A percentile compares a stretch with the other conserved stretches of the same genome.
Conservation (phyloP, 2,329 filamentous ascomycete species). For the Exophiala lecanii-corni region DNA sequence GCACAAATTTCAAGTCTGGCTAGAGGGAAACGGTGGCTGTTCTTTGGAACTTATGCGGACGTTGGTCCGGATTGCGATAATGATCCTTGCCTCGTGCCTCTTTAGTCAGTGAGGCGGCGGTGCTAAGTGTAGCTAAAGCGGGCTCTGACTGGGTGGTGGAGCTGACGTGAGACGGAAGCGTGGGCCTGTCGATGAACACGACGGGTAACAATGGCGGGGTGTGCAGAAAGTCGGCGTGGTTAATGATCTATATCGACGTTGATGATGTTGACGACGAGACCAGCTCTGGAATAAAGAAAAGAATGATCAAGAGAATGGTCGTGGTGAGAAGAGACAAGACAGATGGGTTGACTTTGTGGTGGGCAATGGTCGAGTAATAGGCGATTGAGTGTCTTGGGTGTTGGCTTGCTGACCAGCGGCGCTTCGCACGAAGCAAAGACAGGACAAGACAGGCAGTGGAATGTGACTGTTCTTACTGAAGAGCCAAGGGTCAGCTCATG, state of each 20-base stretch:
- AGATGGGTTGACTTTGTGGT: conserved; percentile 7
- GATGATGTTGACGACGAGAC: conserved; percentile 17
- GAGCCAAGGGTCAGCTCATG: background rate
- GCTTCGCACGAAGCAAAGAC: conserved; percentile 8
- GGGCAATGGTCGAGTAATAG: conserved; percentile 19
- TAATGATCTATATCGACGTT: too few relatives aligned
- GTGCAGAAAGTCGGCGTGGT: too few relatives aligned
- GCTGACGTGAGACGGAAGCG: conserved; percentile 23
- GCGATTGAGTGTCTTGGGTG: background rate
- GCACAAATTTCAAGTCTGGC: too few relatives aligned
- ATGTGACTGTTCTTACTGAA: too few relatives aligned
- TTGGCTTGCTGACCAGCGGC: conserved; percentile 16
- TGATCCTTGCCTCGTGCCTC: background rate
- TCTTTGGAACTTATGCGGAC: conserved; percentile 10
- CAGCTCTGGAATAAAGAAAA: conserved; percentile 19
- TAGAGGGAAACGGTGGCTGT: conserved; percentile 1
- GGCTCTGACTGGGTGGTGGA: conserved; percentile 4
- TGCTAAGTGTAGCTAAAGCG: background rate
- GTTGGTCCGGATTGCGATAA: conserved; percentile 2
- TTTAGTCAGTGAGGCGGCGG: background rate
- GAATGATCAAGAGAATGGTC: conserved; percentile 8
- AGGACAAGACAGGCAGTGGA: too few relatives aligned
- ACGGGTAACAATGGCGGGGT: conserved; percentile 6
- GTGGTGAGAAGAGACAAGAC: conserved; percentile 5
- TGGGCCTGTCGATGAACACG: conserved; percentile 1